Conservation (phyloP, 2,329 filamentous ascomycete genomes). For the Acrodontium crateriforme region DNA sequence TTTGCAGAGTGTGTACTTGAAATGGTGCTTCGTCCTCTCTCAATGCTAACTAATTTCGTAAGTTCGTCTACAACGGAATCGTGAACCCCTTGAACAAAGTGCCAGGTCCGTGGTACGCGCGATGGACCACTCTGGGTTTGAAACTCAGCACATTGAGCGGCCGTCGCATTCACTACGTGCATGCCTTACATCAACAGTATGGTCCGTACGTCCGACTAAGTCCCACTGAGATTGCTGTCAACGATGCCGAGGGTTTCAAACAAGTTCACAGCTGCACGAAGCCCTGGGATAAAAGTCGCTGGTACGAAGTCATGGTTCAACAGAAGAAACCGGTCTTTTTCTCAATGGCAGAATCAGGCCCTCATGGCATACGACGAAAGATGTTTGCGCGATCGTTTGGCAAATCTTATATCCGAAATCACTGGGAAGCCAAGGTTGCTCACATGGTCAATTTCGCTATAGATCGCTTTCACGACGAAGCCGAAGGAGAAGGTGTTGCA, state of each 20-base stretch:
- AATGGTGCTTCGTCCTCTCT: too few species aligned
- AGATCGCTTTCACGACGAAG: conserved; percentile 17
- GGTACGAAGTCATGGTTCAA: conserved; percentile 14
- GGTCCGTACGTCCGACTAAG: conserved; percentile 18
- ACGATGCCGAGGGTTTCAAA: conserved; percentile 15
- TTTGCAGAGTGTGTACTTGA: too few species aligned
- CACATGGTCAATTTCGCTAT: conserved; percentile 23
- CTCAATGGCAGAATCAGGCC: conserved; percentile 23
- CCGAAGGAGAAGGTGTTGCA: conserved; percentile 17
- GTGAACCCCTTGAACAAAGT: conserved; percentile 16
- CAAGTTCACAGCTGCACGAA: conserved; percentile 18
- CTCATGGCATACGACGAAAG: conserved; percentile 23
- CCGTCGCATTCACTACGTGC: conserved; percentile 26
- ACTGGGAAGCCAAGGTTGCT: conserved; percentile 25
- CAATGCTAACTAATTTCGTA: too few species aligned
- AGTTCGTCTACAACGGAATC: too few species aligned
- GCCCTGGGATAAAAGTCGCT: conserved; percentile 16
- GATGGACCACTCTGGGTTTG: conserved; percentile 16
- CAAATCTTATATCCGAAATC: conserved; percentile 20
- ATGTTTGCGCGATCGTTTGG: conserved; percentile 25
- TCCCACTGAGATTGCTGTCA: conserved; percentile 18
- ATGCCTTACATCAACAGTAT: conserved; percentile 23
- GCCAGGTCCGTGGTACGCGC: conserved; percentile 17
- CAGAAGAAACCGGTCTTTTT: conserved; percentile 21
- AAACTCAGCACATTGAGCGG: conserved; percentile 25